Base-by-base conservation (phyloP, 208 protist species). In the Trypanosoma mega region DNA sequence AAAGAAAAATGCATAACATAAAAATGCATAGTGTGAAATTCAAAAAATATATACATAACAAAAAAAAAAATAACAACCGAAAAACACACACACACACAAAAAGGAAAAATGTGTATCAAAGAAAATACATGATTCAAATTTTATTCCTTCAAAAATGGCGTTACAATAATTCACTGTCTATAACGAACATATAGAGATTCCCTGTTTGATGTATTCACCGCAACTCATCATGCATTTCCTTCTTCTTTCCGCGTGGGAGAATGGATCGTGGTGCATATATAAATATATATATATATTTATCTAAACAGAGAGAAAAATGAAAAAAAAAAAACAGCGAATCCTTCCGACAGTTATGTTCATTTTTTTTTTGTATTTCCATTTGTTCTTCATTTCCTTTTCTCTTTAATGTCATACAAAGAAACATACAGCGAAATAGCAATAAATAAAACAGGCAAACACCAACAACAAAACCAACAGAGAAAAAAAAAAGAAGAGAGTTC, bases 311-410 rank as follows among this genome's bases (percentile, higher is more conserved):
- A 39, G 34, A 39, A 12, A 39, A 12, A 39, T 16, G 12, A 6
- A 16, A 39, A 39, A 6, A 39, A 16, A 39, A 39, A 39, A 39
- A 39, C n/a, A n/a, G n/a, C n/a, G n/a, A n/a, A n/a, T n/a, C n/a
- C n/a, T 59, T n/a, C 43, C 44, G n/a, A n/a, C n/a, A n/a, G n/a
- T n/a, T n/a, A n/a, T n/a, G 3, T 52, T 47, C 18, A 23, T 14
- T 51, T 27, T 21, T 37, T 24, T 24, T 43, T 31, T 53, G 47
- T 31, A 31, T 54, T 3, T 20, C 26, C 41, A 6, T 20, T 31
- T 54, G 50, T 33, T 66, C 33, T 27, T 64, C 30, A 68, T 64
- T n/a, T 46, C 59, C 12, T 79, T 49, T n/a, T 24, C 27, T 51
- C 7, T 53, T 23, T 53, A 31, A 43, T 59, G 20, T 8, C 24